Base-by-base conservation (phyloP, 2,329 filamentous ascomycete species). In the Phoma sp. region DNA sequence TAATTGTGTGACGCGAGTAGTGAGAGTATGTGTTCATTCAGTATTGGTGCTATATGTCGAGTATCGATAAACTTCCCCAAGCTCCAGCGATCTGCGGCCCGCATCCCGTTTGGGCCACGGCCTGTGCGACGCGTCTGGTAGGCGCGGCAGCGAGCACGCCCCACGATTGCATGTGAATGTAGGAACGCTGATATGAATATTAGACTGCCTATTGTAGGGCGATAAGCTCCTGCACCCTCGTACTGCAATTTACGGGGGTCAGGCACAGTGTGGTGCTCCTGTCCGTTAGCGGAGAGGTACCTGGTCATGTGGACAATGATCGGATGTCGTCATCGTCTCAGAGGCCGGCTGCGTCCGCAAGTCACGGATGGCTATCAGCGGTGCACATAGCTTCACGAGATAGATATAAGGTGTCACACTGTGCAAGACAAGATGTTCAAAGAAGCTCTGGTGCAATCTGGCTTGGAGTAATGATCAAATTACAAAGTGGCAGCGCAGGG, bases 241-340 rank as follows among this genome's bases (percentile, higher is more conserved):
- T 15, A 21, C 6, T 14, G 23, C 14, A n/a, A n/a, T 36, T 25
- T 39, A 34, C 7, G 7, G n/a, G 21, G 30, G 21, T 39, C 38
- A 39, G 30, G 34, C 15, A 56, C 38, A 17, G 43, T 18, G 39
- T 43, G 18, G 47, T 47, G 29, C 52, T 38, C 36, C 20, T 42
- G 42, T 21, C 12, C 25, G 33, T 46, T 42, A 42, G 21, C 32
- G 42, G 5, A 18, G 36, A 48, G 43, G 18, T 30, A n/a, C 23
- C 17, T 54, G 45, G 54, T 65, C 61, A 66, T 43, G 56, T 46
- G 54, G 57, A 48, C 62, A 46, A 67, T 70, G 36, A 23, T 14
- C 28, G 36, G 45, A 54, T 54, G 69, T 65, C 69, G 69, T 72
- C 69, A 73, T 74, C 56, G 66, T 66, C 52, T 65, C 61, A 63